Evolutionary conservation across 2,329 filamentous ascomycete genomes (phyloP), one percentile per base, ranked within the genome.

Genomic region (Trichophyton benhamiae): DNA sequence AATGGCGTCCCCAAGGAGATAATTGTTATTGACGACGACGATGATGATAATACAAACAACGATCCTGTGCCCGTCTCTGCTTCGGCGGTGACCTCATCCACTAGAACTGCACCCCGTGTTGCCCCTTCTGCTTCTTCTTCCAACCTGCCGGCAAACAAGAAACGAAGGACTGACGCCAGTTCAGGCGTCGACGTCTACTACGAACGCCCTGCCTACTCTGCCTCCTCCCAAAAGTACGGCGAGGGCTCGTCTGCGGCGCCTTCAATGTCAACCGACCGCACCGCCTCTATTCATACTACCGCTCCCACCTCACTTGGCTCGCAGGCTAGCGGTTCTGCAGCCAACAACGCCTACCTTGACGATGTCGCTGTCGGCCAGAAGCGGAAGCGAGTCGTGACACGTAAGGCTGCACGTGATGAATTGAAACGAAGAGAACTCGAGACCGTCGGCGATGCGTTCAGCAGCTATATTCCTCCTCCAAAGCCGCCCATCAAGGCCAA

Each of bases 401-500:
- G 89, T 63, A 88, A 91, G 67, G 88, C 91, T 66, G 81, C 86
- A 61, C 87, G 89, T 69, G 89, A 91, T 71, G 89, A 95, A 72
- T 86, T 88, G 60, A 92, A 90, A 72, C 81, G 87, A 66, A 83
- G 87, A 68, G 88, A 94, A 69, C 77, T 87, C 52, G 87, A 91
- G 68, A 80, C 80, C 25, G 80, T 85, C 44, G 83, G 83, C 25
- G 87, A 91, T 72, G 84, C 87, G 20, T 89, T 86, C 70, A 80
- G 85, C 66, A 87, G 83, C 66, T 97, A 97, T 72, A 83, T 90
- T 58, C 91, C 94, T 49, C 94, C 92, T 5, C 86, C 89, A 0
- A 87, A 89, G 66, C 92, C 92, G 2, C 87, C 89, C 3, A 90
- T 94, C 77, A 97, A 99, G 78, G 89, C 91, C 20, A 85, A 87